Conservation (phyloP, 495 filamentous ascomycete genomes). For the Aspergillus sparsus region DNA sequence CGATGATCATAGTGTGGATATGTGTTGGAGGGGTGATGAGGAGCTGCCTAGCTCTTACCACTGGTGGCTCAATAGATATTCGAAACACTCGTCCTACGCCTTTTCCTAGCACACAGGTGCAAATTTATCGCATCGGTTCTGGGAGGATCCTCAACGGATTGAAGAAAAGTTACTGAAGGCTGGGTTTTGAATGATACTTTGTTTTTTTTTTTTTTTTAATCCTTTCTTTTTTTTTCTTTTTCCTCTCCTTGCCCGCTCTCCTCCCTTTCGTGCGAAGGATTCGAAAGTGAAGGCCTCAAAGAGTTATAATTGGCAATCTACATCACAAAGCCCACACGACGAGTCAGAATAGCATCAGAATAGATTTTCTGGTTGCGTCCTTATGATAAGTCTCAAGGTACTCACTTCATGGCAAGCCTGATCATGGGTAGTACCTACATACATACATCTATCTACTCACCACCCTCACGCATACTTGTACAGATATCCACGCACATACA, state of each 20-base stretch:
- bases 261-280: not conserved
- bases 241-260: not conserved
- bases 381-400: not conserved
- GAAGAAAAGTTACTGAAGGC: slow-evolving; percentile 13
- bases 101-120: not conserved
- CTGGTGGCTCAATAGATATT: slow-evolving; percentile 4
- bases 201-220: not conserved
- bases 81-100: slow-evolving; percentile 16
- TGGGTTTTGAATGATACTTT: not conserved
- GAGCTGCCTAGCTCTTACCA: not conserved
- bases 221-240: not conserved
- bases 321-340: not conserved
- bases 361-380: not conserved
- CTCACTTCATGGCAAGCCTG: not conserved
- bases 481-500: slow-evolving; percentile 23
- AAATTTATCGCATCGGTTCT: not conserved
- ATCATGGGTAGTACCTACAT: slow-evolving; percentile 15
- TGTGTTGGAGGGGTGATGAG: not conserved
- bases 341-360: not conserved
- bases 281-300: not conserved
- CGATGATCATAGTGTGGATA: slow-evolving; percentile 10
- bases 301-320: not conserved
- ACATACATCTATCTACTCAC: slow-evolving; percentile 13
- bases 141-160: not conserved
- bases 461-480: slow-evolving; percentile 18